Base-by-base conservation (phyloP, 495 filamentous ascomycete genomes). In the Aspergillus bertholletiae region DNA sequence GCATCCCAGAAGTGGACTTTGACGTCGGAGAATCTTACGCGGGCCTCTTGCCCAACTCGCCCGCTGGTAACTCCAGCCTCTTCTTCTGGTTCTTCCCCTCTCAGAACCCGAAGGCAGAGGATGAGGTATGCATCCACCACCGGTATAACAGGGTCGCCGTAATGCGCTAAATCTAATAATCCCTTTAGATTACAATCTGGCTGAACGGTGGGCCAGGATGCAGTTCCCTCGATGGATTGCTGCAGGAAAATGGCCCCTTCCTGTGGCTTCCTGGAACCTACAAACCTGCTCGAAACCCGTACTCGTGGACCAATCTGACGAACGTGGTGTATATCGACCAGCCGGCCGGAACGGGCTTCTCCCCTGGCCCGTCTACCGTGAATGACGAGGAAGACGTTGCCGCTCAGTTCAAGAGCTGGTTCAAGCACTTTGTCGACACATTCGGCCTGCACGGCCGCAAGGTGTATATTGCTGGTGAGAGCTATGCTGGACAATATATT, bases 1-100 rank as follows among this genome's bases (percentile, higher is more conserved):
- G 68, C 2, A 84, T 91, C 52, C 88, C 88, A 0, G 85, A 90
- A 17, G 87, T 91, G 1, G 70, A 83, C 53, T 92, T 89, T 52
- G 83, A 91, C 55, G 81, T 89, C 61, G 88, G 88, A 34, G 88
- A 92, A 63, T 85, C 81, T 0, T 92, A 91, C 58, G 83, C 88
- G 22, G 88, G 88, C 17, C 77, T 86, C 11, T 64, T 93, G 8
- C 81, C 88, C 17, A 89, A 90, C 53, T 81, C 80, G 2, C 69
- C 69, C 3, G 61, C 77, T 32, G 64, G 74, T 1, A 74, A 81
- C 22, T 73, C 73, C 2, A 77, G 78, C 45, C 68, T 92, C 18
- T 92, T 89, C 64, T 92, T 89, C 63, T 92, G 89, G 88, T 89
- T 86, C 69, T 90, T 88, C 57, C 86, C 85, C 0, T 82, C 85